These are phyloP conservation scores for Aspergillus proliferans DNA, from an alignment of 2,329 filamentous ascomycete genomes.

Conservation along the genomic window DNA sequence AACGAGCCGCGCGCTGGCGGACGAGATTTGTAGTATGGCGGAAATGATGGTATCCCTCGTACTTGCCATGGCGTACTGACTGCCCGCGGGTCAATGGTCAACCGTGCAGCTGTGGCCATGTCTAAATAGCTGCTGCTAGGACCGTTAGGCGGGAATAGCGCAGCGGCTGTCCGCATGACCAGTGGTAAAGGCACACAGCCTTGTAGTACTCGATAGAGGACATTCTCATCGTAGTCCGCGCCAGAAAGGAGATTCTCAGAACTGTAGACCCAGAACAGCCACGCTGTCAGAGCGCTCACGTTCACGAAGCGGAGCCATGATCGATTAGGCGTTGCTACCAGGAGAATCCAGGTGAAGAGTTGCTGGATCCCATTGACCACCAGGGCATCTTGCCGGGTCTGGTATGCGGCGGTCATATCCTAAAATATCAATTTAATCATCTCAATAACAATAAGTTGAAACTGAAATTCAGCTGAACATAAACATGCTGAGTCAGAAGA, in stretches of 20 bases:
- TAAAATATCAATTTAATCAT: no score
- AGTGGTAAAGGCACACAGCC: background rate
- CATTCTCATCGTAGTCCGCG: background rate
- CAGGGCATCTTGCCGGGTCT: background rate
- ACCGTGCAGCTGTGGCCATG: background rate
- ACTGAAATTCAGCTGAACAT: background rate
- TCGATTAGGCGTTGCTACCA: background rate
- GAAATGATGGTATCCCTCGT: background rate
- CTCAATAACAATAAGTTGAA: background rate
- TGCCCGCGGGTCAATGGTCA: background rate
- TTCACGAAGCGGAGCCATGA: background rate
- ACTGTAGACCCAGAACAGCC: background rate
- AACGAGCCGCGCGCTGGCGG: background rate
- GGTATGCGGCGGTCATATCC: no score
- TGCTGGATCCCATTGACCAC: background rate
- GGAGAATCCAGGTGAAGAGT: background rate
- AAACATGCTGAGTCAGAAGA: background rate
- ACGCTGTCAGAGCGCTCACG: background rate
- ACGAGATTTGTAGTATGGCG: background rate
- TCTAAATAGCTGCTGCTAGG: background rate
- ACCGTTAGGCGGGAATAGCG: background rate
- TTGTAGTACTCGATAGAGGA: background rate
- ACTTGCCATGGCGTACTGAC: background rate
- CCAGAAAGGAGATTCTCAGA: slow-evolving; percentile 2
- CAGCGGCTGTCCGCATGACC: background rate